Percentiles rank a stretch among this genome's conserved stretches.
Conservation (phyloP, 768 basidiomycete genomes). For the Naganishia vaughanmartiniae region DNA sequence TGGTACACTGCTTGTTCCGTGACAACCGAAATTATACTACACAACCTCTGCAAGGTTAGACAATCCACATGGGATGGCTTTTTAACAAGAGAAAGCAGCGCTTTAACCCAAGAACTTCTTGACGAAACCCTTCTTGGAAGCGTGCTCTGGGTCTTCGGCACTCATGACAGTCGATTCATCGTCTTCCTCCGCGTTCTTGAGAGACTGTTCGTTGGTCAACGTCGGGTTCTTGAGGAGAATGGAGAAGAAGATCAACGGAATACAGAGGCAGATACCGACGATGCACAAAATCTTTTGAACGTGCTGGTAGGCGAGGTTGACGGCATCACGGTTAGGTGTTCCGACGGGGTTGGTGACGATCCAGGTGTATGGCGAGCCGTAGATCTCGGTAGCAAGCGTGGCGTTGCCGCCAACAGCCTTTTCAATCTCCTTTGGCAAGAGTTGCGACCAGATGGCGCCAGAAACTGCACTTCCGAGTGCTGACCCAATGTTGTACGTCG, state of each 20-base stretch:
- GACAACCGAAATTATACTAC: slow-evolving; percentile 8
- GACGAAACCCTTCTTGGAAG: slow-evolving; percentile 14
- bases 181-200: slow-evolving; percentile 27
- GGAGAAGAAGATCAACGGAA: slow-evolving; percentile 19
- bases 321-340: slow-evolving; percentile 24
- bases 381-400: slow-evolving; percentile 39
- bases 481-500: slow-evolving; percentile 39
- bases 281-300: slow-evolving; percentile 36
- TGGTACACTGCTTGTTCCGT: slow-evolving; percentile 24
- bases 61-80: neutral
- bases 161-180: slow-evolving; percentile 10
- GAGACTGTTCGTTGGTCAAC: slow-evolving; percentile 30
- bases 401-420: slow-evolving; percentile 35
- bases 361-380: slow-evolving; percentile 41
- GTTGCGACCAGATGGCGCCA: slow-evolving; percentile 42
- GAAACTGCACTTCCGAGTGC: slow-evolving; percentile 33
- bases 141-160: slow-evolving; percentile 14
- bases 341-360: slow-evolving; percentile 29
- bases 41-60: neutral
- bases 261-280: slow-evolving; percentile 31
- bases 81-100: neutral
- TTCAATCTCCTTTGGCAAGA: slow-evolving; percentile 2
- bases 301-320: slow-evolving; percentile 32
- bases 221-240: slow-evolving; percentile 16
- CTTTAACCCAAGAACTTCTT: slow-evolving; percentile 21